Evolutionary conservation across 2,329 filamentous ascomycete genomes (phyloP), one percentile per base, ranked within the genome.

Genomic region (Penicillium sp.): DNA sequence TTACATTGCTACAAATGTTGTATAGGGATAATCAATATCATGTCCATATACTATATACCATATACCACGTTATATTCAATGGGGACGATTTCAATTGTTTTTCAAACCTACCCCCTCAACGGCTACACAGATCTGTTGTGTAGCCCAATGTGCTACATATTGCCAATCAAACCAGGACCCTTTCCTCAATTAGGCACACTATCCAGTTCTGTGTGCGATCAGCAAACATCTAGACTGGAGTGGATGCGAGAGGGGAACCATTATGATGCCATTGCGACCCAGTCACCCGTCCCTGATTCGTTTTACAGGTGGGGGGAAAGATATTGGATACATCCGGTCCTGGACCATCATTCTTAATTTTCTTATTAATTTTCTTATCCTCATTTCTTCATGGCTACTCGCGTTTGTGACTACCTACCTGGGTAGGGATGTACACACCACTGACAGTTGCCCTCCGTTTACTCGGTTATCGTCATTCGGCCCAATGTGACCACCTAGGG

Each of bases 141-240:
- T 44, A 47, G 46, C 50, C 50, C 19, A 35, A 34, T 19, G 29
- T 58, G 35, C 39, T 26, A 52, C 48, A 35, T 10, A 34, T 29
- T 34, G 18, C 32, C 35, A 26, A 51, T 23, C 11, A 0, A 26
- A 7, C 47, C 46, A 45, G 39, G 47, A 51, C 52, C 47, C 52
- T 57, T 51, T 44, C 10, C 36, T 47, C 32, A 42, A 41, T 42
- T 50, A 40, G 16, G 19, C 19, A 38, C n/a, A 39, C 36, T 30
- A 11, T 38, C 16, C 27, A 11, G 10, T 19, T 45, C 30, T 40
- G 27, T 60, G 59, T 42, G 56, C 51, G 59, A 61, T 62, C 60
- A 55, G 57, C 60, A 36, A 23, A 34, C 47, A 39, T 62, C 60
- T 62, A 62, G 60, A 62, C 57, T 55, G 4, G 38, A 40, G 58